Conservation (phyloP, 208 protist genomes). For the Leishmania turanica region DNA sequence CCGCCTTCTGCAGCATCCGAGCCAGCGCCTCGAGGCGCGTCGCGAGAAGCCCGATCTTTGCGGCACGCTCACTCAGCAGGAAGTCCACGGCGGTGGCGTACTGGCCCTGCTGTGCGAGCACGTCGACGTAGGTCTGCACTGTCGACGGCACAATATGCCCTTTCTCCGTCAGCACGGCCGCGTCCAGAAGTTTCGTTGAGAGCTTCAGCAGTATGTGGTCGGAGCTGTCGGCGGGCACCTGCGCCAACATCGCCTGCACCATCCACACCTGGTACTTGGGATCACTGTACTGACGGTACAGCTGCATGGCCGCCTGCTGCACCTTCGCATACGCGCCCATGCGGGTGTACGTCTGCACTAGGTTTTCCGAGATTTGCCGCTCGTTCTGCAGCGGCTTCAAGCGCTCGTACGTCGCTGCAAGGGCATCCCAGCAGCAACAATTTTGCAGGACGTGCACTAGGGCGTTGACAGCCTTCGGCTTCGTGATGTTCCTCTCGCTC, state of each 20-base stretch:
- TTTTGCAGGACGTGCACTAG: conserved; percentile 73
- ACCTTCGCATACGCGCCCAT: conserved; percentile 77
- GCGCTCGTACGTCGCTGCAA: conserved; percentile 69
- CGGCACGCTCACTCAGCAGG: conserved; percentile 58
- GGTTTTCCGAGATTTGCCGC: conserved; percentile 59
- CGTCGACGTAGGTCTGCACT: conserved; percentile 77
- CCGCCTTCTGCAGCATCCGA: conserved; percentile 38
- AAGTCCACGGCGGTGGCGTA: conserved; percentile 63
- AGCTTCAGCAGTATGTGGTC: conserved; percentile 79
- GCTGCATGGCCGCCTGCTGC: conserved; percentile 61
- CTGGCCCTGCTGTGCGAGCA: conserved; percentile 71
- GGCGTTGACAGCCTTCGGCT: conserved; percentile 62
- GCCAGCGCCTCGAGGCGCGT: conserved; percentile 78
- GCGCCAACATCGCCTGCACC: conserved; percentile 78
- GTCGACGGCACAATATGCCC: conserved; percentile 61
- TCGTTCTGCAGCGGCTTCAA: conserved; percentile 60
- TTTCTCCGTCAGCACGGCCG: conserved; percentile 64
- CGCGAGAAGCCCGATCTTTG: conserved; percentile 68
- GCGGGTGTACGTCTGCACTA: conserved; percentile 79
- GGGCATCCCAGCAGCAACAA: conserved; percentile 70
- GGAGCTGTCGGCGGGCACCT: conserved; percentile 64
- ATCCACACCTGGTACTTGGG: conserved; percentile 82
- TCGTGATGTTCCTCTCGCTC: conserved; percentile 45
- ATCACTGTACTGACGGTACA: conserved; percentile 65
- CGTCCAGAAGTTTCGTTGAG: conserved; percentile 67